phyloP scores from a whole-genome alignment of 768 basidiomycete genomes.

The Tephrocybe sp. region DNA sequence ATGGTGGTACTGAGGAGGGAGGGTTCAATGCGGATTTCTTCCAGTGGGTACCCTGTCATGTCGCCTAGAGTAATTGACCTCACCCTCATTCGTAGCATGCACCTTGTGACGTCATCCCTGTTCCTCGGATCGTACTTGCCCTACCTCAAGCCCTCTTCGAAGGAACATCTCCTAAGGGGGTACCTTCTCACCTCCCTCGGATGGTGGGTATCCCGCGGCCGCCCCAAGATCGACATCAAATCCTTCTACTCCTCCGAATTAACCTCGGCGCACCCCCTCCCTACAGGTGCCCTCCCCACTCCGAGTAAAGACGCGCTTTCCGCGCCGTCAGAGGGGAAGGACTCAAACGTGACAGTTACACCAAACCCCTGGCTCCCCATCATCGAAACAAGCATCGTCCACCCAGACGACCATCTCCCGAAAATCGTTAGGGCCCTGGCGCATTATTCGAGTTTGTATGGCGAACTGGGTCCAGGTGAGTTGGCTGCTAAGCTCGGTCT shows the following conservation, averaged over 20 bases:
- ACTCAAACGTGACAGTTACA: constrained; percentile 27
- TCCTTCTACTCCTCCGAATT: constrained; percentile 37
- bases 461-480: constrained; percentile 8
- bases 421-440: constrained; percentile 32
- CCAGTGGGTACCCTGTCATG: too few relatives aligned
- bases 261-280: constrained; percentile 19
- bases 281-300: constrained; percentile 19
- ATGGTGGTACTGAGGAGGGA: constrained; percentile 7
- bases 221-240: constrained; percentile 44
- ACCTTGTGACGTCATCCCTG: constrained; percentile 61
- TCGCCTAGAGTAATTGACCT: too few relatives aligned
- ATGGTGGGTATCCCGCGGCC: constrained; percentile 59
- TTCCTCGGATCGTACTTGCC: constrained; percentile 54
- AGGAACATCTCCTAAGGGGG: constrained; percentile 52
- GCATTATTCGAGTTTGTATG: constrained; percentile 23
- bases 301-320: constrained; percentile 20
- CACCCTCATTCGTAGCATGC: constrained; percentile 65
- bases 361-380: constrained; percentile 63
- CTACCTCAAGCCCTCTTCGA: constrained; percentile 36
- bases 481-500: not conserved
- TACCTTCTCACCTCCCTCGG: constrained; percentile 53
- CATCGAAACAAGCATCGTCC: constrained; percentile 49
- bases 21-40: constrained; percentile 23
- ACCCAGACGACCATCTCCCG: constrained; percentile 53
- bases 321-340: constrained; percentile 24